Base-by-base conservation (phyloP, 2,329 filamentous ascomycete species). In the Microascus cirrosus region DNA sequence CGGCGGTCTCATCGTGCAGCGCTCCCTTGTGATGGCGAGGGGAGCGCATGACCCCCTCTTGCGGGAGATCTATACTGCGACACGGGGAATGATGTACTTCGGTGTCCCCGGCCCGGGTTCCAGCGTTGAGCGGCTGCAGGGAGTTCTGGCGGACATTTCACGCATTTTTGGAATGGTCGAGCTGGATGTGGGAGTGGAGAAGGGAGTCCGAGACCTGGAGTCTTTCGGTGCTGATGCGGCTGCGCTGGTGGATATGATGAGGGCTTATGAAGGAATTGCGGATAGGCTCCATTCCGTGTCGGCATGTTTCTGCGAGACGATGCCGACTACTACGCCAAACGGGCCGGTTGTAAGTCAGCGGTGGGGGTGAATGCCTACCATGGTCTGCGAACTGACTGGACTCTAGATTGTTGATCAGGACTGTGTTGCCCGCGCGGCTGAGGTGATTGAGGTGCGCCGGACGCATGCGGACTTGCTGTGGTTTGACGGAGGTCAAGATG, bases 231-330 rank as follows among this genome's bases (percentile, higher is more conserved):
- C 34, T 15, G 56, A 58, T 4, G 56, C 56, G 22, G 50, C 15
- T 22, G 35, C 51, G 36, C 28, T 58, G 28, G 56, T 39, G 51
- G 56, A 34, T 2, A 51, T 20, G 35, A 45, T 58, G 50, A 58
- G 12, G 35, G 34, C 34, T 12, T 53, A 54, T 34, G 56, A 58
- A 8, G 20, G 8, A 2, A 28, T 58, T 34, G 51, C 15, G 13
- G 56, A 58, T 18, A 28, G 56, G 50, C 51, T 58, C 8, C 56
- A 53, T n/a, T 24, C 35, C 32, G 51, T 48, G 22, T 58, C 56
- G 20, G 50, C 53, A 34, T 58, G 56, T 54, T 58, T 58, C 51
- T 54, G 50, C 51, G 56, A 58, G 56, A 51, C 50, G 18, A 34
- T 58, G 13, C 56, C 56, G 34, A 39, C 51, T 24, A 12, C 25